Percentiles rank a stretch among this genome's conserved stretches.
Evolutionary conservation across 2,329 filamentous ascomycete species (phyloP).

Genomic region (Xylaria sp.): DNA sequence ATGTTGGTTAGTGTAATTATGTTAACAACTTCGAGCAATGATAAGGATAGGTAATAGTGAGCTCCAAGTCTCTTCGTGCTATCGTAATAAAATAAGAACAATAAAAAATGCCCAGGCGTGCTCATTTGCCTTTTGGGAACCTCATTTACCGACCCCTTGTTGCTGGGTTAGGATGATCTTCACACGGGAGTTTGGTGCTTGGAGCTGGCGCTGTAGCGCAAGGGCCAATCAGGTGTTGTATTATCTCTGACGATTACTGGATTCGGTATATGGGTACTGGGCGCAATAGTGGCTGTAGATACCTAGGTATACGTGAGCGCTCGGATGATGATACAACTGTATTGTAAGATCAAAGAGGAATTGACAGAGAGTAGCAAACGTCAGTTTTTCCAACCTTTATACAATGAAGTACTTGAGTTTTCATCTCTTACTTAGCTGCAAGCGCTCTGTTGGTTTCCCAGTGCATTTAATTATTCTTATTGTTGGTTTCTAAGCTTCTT

Average conservation of each 20-base stretch:
- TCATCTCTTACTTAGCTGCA: background rate
- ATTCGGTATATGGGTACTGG: conserved; percentile 9
- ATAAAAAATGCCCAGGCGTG: too few relatives aligned
- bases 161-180: too few relatives aligned
- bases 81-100: too few relatives aligned
- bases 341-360: background rate
- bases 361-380: background rate
- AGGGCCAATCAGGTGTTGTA: conserved; percentile 18
- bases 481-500: background rate
- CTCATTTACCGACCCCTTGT: too few relatives aligned
- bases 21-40: too few relatives aligned
- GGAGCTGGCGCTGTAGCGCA: background rate
- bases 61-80: too few relatives aligned
- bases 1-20: background rate
- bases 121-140: too few relatives aligned
- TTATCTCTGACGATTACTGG: conserved; percentile 19
- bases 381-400: too few relatives aligned
- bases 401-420: too few relatives aligned
- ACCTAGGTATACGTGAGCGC: background rate
- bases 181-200: background rate
- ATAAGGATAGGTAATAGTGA: too few relatives aligned
- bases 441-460: background rate
- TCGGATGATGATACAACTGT: background rate
- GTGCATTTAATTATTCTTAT: background rate
- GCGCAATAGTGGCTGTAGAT: background rate